Evolutionary conservation across 73 alveolate species (phyloP), one percentile per base, ranked within the genome.

Genomic region (Paramecium pentaurelia): DNA sequence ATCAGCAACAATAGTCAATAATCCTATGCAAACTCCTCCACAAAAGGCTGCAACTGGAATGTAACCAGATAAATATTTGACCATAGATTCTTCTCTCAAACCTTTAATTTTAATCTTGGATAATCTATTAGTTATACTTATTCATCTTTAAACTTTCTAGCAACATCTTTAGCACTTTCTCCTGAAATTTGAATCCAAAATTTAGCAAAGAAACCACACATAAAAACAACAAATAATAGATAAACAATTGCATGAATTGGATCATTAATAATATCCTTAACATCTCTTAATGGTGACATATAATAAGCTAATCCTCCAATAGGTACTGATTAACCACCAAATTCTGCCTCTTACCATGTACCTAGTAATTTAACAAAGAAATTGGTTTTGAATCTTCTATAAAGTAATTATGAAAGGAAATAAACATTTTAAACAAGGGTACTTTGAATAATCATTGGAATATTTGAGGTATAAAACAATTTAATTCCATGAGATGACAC

Each of bases 21-120:
- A 98, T 37, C 99, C 99, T 92, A 99, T 98, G 93, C 99, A 98
- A 98, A 98, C 97, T 83, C 99, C 99, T 37, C 99, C 99, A 88
- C 98, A 98, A 88, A 99, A 97, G 2, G 99, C 99, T 8, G 99
- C 99, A 77, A 98, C 97, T 37, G 99, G 99, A 93, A 99, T 99
- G 94, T 96, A 97, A 95, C 98, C 96, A 84, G 97, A 96, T 86
- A 98, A 94, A 77, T 85, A 93, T 94, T 95, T 96, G 85, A 95
- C 97, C 97, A 98, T 97, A 37, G 96, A 91, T 64, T 89, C 90
- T 22, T 70, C 68, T 89, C 94, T 89, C 18, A 64, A 42, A 28
- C 94, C 94, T 49, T 77, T 77, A 71, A 89, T 89, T 89, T 89
- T 83, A 25, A 89, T 89, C 88, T 89, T 6, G 5, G 2, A 45